Evolutionary conservation across 768 basidiomycete species (phyloP), one percentile per base, ranked within the genome.

Genomic region (Cystofilobasidium ferigula): DNA sequence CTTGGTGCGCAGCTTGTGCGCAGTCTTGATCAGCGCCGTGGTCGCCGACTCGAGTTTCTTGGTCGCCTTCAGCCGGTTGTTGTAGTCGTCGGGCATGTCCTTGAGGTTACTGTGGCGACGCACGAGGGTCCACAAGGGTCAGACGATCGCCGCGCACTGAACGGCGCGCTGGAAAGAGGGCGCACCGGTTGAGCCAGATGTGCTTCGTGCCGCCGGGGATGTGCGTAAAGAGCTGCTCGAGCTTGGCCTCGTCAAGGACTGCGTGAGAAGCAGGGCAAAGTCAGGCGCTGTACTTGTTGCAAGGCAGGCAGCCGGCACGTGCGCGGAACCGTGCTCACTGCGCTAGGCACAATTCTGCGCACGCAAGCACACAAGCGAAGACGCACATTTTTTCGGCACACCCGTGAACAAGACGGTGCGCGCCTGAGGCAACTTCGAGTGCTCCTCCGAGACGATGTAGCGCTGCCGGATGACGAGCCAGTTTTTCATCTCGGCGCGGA

Each of bases 371-470:
- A 22, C n/a, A 36, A 43, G 40, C 1, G n/a, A 20, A 20, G 20
- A 63, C 62, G 56, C 30, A 68, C 67, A 91, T 57, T 83, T 82
- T 36, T 80, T 77, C 8, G 92, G 91, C 7, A 98, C 86, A 48
- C 92, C 92, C 5, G 90, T 92, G 68, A 98, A 80, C 51, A 98
- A 84, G 26, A 98, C 81, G 4, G 94, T 93, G 70, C 85, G 88
- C 9, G 94, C 91, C 75, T 92, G 90, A 0, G 90, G 83, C 10
- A 86, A 83, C 47, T 81, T 81, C 0, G 89, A 82, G 71, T 95
- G 88, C 9, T 76, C 78, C 2, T 83, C 83, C 69, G 84, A 82
- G 70, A 92, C 83, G 40, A 98, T 84, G 77, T 88, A 84, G 53
- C 83, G 80, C 73, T 97, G 94, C 35, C 94, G 87, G 20, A 84